Conservation (phyloP, 2,329 filamentous ascomycete species). For the Fusarium humuli region DNA sequence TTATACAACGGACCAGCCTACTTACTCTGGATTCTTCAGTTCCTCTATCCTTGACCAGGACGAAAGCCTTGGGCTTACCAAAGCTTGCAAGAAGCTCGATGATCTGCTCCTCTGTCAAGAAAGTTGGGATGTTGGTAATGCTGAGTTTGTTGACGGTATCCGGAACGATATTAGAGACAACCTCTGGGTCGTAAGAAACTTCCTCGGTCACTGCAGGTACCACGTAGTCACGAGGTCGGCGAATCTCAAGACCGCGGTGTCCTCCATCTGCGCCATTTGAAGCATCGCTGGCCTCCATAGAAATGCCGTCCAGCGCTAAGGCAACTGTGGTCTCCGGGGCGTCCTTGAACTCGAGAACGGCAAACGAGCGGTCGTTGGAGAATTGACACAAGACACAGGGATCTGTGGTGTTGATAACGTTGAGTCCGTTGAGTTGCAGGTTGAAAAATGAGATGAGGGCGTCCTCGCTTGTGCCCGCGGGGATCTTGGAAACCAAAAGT, state of each 20-base stretch:
- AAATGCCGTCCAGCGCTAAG: slow-evolving; percentile 87
- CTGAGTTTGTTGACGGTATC: slow-evolving; percentile 97
- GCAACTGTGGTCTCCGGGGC: slow-evolving; percentile 90
- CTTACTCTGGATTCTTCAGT: slow-evolving; percentile 89
- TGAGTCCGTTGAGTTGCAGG: slow-evolving; percentile 94
- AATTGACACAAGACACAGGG: slow-evolving; percentile 88
- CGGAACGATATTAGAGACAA: slow-evolving; percentile 82
- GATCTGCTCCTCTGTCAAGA: slow-evolving; percentile 91
- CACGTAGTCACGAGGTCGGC: slow-evolving; percentile 96
- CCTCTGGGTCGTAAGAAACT: slow-evolving; percentile 77
- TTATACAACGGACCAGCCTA: background rate
- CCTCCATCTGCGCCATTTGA: slow-evolving; percentile 65
- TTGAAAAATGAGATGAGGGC: slow-evolving; percentile 89
- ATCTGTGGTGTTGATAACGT: slow-evolving; percentile 85
- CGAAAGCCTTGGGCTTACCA: slow-evolving; percentile 91
- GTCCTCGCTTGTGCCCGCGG: slow-evolving; percentile 79
- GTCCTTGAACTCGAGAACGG: slow-evolving; percentile 90
- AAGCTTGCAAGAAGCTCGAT: slow-evolving; percentile 91
- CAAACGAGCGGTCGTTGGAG: slow-evolving; percentile 82
- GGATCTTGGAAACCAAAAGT: slow-evolving; percentile 87
- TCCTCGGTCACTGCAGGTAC: slow-evolving; percentile 84
- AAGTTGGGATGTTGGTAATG: slow-evolving; percentile 87
- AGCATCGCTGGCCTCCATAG: slow-evolving; percentile 80
- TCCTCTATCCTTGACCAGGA: slow-evolving; percentile 85
- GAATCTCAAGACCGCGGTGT: slow-evolving; percentile 75